These are phyloP conservation scores for Lentinula detonsa DNA, from an alignment of 768 basidiomycete genomes.

Conservation along the genomic window DNA sequence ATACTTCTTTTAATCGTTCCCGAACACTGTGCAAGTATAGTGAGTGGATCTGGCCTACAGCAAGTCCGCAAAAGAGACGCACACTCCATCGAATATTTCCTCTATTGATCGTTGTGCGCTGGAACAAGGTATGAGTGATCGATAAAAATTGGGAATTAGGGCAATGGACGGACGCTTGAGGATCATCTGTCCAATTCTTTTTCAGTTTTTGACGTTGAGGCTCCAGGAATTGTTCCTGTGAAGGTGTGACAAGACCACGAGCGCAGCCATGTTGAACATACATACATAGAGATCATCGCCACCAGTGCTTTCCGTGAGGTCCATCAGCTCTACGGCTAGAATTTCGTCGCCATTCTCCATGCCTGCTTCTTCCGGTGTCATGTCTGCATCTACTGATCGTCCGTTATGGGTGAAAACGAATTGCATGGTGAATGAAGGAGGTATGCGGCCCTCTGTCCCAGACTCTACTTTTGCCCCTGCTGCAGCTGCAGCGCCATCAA, in stretches of 20 bases:
- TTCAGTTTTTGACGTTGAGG: conserved; percentile 62
- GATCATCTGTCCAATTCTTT: conserved; percentile 79
- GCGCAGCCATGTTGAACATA: not conserved
- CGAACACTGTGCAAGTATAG: conserved; percentile 51
- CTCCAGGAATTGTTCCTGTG: conserved; percentile 60
- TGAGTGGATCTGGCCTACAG: not conserved
- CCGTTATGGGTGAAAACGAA: conserved; percentile 87
- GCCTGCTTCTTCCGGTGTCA: conserved; percentile 80
- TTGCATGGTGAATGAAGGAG: conserved; percentile 40
- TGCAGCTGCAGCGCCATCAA: conserved; percentile 16
- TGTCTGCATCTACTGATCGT: conserved; percentile 69
- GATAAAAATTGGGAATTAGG: not conserved
- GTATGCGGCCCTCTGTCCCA: not conserved
- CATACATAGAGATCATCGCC: conserved; percentile 56
- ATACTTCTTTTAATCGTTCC: conserved; percentile 80
- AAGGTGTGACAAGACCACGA: not conserved
- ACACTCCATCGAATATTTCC: conserved; percentile 85
- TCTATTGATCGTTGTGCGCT: conserved; percentile 74
- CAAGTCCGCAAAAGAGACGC: conserved; percentile 24
- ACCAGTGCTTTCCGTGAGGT: conserved; percentile 67
- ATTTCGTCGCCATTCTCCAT: conserved; percentile 90
- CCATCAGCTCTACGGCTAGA: conserved; percentile 86
- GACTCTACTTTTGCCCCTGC: conserved; percentile 9
- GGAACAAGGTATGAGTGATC: conserved; percentile 5
- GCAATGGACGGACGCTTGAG: conserved; percentile 52